Evolutionary conservation across 441 rosid species (phyloP), one percentile per base, ranked within the genome.

Genomic region (Gossypium davidsonii): DNA sequence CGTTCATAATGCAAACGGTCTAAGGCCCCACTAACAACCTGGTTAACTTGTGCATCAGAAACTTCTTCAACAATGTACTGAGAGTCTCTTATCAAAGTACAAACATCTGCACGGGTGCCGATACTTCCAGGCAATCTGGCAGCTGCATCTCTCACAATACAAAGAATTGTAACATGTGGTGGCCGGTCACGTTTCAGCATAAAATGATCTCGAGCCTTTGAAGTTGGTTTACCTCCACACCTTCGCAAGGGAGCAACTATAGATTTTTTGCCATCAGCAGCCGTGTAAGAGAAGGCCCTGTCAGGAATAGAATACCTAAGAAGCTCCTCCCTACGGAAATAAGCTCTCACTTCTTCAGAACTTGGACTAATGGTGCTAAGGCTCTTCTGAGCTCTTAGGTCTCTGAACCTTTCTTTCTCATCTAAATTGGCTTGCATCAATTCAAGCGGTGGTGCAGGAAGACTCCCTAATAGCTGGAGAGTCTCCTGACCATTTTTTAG

Each of bases 101-200:
- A 96, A 66, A 96, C 99, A 88, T 96, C 99, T 69, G 99, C 99
- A 76, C 99, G 92, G 57, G 99, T 96, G 78, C 99, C 99, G 76
- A 96, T 96, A 83, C 97, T 90, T 72, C 99, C 90, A 53, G 99
- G 99, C 86, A 96, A 82, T 79, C 99, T 90, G 73, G 99, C 79
- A 68, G 99, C 98, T 28, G 99, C 97, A 81, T 96, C 99, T 86
- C 99, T 87, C 73, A 96, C 99, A 46, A 96, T 98, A 79, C 99
- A 96, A 15, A 96, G 89, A 73, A 96, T 90, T 6, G 99, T 96
- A 76, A 96, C 99, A 84, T 96, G 98, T 14, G 99, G 98, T 4
- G 99, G 99, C 3, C 99, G 87, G 82, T 96, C 98, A 23, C 97
- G 98, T 84, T 93, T 93, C 85, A 96, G 86, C 99, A 96, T 96